Percentiles rank a stretch among this genome's conserved stretches.
Evolutionary conservation across 1,139 yeast species (phyloP).

Genomic region (Hyphopichia burtonii): DNA sequence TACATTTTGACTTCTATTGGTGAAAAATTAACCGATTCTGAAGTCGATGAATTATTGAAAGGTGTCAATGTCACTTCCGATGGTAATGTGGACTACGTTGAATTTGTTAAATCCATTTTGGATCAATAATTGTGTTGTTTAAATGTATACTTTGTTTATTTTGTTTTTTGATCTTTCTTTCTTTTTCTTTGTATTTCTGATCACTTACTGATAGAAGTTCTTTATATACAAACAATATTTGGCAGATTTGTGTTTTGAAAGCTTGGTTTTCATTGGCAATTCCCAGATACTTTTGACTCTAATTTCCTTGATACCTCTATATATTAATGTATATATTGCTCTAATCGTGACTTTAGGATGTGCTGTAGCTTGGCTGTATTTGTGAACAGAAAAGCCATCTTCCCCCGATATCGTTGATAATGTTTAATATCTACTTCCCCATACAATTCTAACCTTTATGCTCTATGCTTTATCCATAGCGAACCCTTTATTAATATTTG

Average conservation of each 20-base stretch:
- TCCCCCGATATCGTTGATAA: too few relatives aligned
- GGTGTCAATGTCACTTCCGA: conserved; percentile 93
- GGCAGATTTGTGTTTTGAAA: too few relatives aligned
- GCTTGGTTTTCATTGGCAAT: not conserved
- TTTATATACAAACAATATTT: too few relatives aligned
- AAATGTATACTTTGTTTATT: not conserved
- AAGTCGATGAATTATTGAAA: conserved; percentile 92
- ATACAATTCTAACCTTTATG: too few relatives aligned
- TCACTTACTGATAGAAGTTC: too few relatives aligned
- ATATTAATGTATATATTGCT: not conserved
- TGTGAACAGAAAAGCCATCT: too few relatives aligned
- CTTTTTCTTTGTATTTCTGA: not conserved
- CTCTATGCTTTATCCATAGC: too few relatives aligned
- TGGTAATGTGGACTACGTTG: conserved; percentile 92
- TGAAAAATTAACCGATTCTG: conserved; percentile 84
- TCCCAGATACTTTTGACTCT: not conserved
- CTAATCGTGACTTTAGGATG: not conserved
- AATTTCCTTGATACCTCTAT: not conserved
- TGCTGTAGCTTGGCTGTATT: too few relatives aligned
- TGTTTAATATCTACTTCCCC: too few relatives aligned
- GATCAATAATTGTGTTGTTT: conserved; percentile 61
- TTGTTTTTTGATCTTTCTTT: not conserved
- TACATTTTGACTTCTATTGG: conserved; percentile 93
- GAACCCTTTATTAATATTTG: too few relatives aligned
- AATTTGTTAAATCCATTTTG: conserved; percentile 88